A percentile compares a stretch with the other conserved stretches of the same genome.
These are phyloP conservation scores for Citeromyces hawaiiensis DNA, from an alignment of 1,139 yeast genomes.

Conservation along the genomic window DNA sequence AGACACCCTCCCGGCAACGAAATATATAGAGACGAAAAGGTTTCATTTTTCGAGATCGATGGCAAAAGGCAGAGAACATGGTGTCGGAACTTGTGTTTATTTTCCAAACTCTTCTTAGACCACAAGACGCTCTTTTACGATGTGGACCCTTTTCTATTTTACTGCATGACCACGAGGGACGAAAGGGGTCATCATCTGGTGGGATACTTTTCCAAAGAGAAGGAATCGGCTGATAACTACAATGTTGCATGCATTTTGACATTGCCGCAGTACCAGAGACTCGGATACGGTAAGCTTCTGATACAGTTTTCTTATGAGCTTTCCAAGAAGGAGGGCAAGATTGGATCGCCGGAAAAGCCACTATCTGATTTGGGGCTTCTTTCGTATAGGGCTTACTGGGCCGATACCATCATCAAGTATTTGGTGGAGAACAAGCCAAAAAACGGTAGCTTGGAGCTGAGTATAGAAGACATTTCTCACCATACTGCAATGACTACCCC, in stretches of 20 bases:
- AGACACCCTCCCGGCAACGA: constrained; percentile 98
- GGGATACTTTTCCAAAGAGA: constrained; percentile 93
- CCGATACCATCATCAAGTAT: constrained; percentile 71
- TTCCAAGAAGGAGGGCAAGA: constrained; percentile 75
- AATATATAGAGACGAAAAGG: constrained; percentile 75
- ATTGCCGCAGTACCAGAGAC: constrained; percentile 89
- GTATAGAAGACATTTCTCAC: constrained; percentile 84
- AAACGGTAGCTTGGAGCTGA: constrained; percentile 36
- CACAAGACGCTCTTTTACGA: constrained; percentile 94
- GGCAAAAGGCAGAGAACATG: constrained; percentile 92
- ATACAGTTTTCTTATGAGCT: constrained; percentile 90
- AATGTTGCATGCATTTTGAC: constrained; percentile 96
- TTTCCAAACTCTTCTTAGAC: constrained; percentile 81
- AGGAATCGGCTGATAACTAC: constrained; percentile 91
- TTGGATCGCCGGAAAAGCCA: constrained; percentile 97
- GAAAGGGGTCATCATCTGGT: constrained; percentile 88
- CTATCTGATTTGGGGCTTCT: constrained; percentile 85
- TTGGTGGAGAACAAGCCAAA: constrained; percentile 45
- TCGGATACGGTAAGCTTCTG: constrained; percentile 82
- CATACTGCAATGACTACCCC: constrained; percentile 93
- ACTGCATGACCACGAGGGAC: constrained; percentile 86
- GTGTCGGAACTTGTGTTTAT: constrained; percentile 87
- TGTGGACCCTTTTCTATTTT: constrained; percentile 92
- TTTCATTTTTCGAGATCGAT: constrained; percentile 89
- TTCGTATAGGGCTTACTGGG: constrained; percentile 94